These are phyloP conservation scores for Metarhizium robertsii DNA, from an alignment of 2,329 filamentous ascomycete genomes.

Conservation along the genomic window DNA sequence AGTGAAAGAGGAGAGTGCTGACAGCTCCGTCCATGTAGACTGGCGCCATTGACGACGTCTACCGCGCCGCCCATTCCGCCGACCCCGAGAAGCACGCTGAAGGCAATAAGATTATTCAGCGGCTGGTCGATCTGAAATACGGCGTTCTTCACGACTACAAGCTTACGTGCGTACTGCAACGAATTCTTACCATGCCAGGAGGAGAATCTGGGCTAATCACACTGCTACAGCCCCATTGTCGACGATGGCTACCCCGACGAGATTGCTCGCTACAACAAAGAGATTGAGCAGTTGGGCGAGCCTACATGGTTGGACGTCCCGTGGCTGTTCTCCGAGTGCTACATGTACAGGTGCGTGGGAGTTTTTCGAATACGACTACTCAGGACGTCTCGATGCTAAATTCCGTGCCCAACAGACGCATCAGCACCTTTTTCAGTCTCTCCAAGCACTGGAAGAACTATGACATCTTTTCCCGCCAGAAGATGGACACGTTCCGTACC, in stretches of 20 bases:
- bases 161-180: slow-evolving; percentile 49
- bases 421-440: slow-evolving; percentile 67
- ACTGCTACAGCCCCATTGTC: slow-evolving; percentile 48
- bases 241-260: slow-evolving; percentile 78
- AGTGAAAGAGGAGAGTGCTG: not conserved
- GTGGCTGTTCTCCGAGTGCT: slow-evolving; percentile 92
- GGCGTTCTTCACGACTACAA: slow-evolving; percentile 84
- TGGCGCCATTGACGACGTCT: slow-evolving; percentile 87
- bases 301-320: slow-evolving; percentile 75
- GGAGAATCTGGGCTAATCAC: not conserved
- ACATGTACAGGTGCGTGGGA: slow-evolving; percentile 63
- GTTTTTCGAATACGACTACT: not conserved
- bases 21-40: slow-evolving; percentile 46
- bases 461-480: slow-evolving; percentile 83
- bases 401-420: slow-evolving; percentile 42
- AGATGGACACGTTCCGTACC: slow-evolving; percentile 84
- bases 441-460: slow-evolving; percentile 81
- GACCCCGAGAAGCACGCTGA: slow-evolving; percentile 61
- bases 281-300: slow-evolving; percentile 64
- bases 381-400: not conserved
- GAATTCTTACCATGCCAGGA: not conserved
- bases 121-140: slow-evolving; percentile 80
- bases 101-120: slow-evolving; percentile 76
- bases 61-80: slow-evolving; percentile 54
- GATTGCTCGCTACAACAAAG: slow-evolving; percentile 74